phyloP scores from a whole-genome alignment of 306 rosid genomes.

The Boehmeria nivea region DNA sequence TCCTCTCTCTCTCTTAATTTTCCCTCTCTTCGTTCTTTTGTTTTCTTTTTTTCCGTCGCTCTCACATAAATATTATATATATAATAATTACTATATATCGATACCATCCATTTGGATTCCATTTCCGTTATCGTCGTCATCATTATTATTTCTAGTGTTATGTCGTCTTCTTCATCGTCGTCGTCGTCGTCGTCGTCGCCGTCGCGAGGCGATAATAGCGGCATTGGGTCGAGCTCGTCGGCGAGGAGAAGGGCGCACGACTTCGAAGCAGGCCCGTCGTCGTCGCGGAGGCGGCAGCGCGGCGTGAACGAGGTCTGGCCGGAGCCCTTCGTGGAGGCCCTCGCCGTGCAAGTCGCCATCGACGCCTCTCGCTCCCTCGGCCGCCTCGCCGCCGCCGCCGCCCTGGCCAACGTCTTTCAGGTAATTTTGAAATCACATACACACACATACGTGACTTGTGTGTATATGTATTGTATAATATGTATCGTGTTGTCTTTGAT shows the following conservation, averaged over 20 bases:
- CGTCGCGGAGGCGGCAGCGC: slow-evolving; percentile 76
- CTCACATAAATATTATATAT: background rate
- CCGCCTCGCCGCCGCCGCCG: slow-evolving; percentile 58
- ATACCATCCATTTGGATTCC: background rate
- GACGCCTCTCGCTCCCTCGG: slow-evolving; percentile 54
- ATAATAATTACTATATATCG: background rate
- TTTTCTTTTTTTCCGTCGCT: slow-evolving; percentile 15
- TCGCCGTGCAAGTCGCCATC: slow-evolving; percentile 66
- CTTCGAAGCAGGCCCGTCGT: slow-evolving; percentile 47
- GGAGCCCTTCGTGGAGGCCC: slow-evolving; percentile 53
- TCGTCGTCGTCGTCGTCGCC: slow-evolving; percentile 33
- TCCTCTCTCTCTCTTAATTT: slow-evolving; percentile 20
- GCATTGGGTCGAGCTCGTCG: slow-evolving; percentile 17
- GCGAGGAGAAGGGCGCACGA: slow-evolving; percentile 20
- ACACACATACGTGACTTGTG: too few relatives aligned
- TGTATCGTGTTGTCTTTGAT: too few relatives aligned
- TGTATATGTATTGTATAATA: too few relatives aligned
- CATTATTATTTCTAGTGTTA: background rate
- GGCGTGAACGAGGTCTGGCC: slow-evolving; percentile 56
- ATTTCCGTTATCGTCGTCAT: slow-evolving; percentile 10
- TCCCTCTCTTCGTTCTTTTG: slow-evolving; percentile 7
- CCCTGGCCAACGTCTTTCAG: slow-evolving; percentile 70
- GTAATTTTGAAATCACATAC: too few relatives aligned
- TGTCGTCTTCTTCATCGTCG: slow-evolving; percentile 55
- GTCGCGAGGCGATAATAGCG: slow-evolving; percentile 11